Conservation (phyloP, 805 yeast species). For the Sugiyamaella smithiae region DNA sequence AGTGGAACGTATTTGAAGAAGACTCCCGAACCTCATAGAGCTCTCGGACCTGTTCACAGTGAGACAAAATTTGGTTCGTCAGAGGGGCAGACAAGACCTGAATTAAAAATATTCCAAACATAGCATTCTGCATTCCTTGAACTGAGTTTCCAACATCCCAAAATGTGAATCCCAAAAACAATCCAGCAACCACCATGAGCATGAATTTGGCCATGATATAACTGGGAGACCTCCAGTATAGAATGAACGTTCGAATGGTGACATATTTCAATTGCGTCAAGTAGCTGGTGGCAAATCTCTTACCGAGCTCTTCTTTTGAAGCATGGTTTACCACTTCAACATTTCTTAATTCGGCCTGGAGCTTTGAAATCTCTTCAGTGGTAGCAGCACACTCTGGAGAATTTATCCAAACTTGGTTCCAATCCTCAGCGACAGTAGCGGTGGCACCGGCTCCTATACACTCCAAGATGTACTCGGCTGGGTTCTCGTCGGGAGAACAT, state of each 20-base stretch:
- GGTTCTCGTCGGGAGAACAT: conserved; percentile 60
- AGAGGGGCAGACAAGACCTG: conserved; percentile 56
- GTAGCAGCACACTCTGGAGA: conserved; percentile 42
- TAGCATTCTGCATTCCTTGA: conserved; percentile 56
- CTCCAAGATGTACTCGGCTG: conserved; percentile 73
- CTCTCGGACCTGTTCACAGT: conserved; percentile 56
- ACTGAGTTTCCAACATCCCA: conserved; percentile 52
- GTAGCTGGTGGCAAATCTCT: conserved; percentile 48
- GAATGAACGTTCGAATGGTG: conserved; percentile 41
- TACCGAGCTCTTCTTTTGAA: conserved; percentile 22
- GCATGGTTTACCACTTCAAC: conserved; percentile 26
- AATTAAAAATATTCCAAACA: conserved; percentile 60
- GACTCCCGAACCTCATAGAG: conserved; percentile 69
- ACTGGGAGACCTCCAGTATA: conserved; percentile 58
- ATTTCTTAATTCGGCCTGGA: conserved; percentile 32
- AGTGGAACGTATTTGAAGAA: conserved; percentile 68
- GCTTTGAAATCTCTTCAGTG: conserved; percentile 36
- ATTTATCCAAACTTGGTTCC: conserved; percentile 59
- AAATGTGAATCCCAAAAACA: conserved; percentile 72
- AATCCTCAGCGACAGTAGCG: conserved; percentile 54
- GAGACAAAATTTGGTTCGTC: conserved; percentile 61
- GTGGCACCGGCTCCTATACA: conserved; percentile 83
- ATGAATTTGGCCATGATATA: conserved; percentile 62
- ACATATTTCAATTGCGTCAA: conserved; percentile 44
- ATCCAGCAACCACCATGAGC: conserved; percentile 48